Evolutionary conservation across 1,284 basidiomycete species (phyloP).

Genomic region (Cutaneotrichosporon sp.): DNA sequence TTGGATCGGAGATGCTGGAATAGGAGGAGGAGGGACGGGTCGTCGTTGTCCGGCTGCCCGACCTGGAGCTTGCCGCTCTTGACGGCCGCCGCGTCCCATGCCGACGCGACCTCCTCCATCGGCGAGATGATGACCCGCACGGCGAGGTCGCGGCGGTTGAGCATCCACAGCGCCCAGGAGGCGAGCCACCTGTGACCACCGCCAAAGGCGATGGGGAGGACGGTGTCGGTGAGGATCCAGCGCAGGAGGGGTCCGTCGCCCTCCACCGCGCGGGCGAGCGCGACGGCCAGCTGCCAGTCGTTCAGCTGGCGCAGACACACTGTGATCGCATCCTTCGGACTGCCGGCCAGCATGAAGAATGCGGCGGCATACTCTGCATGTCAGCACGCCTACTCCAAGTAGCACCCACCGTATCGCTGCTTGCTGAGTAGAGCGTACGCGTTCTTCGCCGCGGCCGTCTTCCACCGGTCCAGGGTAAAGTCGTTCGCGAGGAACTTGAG

Average conservation of each 20-base stretch:
- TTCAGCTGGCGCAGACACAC: constrained; percentile 82
- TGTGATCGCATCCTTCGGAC: constrained; percentile 83
- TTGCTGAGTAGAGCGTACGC: constrained; percentile 89
- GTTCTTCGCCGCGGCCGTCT: constrained; percentile 91
- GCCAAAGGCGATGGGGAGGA: constrained; percentile 77
- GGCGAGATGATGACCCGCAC: constrained; percentile 53
- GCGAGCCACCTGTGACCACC: constrained; percentile 89
- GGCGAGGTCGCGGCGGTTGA: constrained; percentile 76
- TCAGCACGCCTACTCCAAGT: neutral
- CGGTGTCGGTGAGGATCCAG: constrained; percentile 64
- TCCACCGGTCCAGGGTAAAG: constrained; percentile 80
- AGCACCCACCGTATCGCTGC: constrained; percentile 80
- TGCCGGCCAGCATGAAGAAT: constrained; percentile 89
- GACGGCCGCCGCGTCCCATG: constrained; percentile 18
- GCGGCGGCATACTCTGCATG: constrained; percentile 84
- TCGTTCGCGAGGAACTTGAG: constrained; percentile 89
- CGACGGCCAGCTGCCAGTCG: constrained; percentile 86
- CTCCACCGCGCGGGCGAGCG: constrained; percentile 77
- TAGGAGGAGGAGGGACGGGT: constrained; percentile 79
- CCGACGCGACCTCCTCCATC: constrained; percentile 32
- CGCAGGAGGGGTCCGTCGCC: constrained; percentile 71
- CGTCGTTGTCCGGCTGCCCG: constrained; percentile 83
- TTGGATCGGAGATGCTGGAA: constrained; percentile 85
- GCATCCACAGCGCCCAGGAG: constrained; percentile 94
- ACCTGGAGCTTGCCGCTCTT: constrained; percentile 52